Base-by-base conservation (phyloP, 2,329 filamentous ascomycete genomes). In the Byssothecium circinans region DNA sequence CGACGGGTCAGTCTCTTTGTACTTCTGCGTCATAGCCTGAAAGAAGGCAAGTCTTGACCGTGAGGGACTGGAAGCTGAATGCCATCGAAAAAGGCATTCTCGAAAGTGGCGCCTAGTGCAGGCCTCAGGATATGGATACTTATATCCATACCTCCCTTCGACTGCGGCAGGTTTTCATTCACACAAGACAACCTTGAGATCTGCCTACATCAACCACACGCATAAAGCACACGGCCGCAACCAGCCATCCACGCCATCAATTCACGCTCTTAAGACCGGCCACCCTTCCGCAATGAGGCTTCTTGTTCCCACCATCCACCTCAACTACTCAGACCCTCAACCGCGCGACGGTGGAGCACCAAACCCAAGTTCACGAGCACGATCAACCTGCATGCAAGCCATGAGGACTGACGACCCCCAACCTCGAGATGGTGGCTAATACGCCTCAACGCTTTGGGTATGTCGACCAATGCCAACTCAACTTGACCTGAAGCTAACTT, bases 341-440 rank as follows among this genome's bases (percentile, higher is more conserved):
- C 65, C 67, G 2, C 52, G 67, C 12, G 65, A 69, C 59, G 68
- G 68, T 1, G 66, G 67, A 20, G 60, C 65, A 29, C 65, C 64
- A 10, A 60, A 60, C 43, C 61, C 55, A 52, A 47, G 58, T 43
- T 45, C 52, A 22, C 42, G 43, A 50, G 47, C 49, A 8, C 19
- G 19, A 47, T 53, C 53, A 23, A 33, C 60, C 2, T 54, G 49
- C 37, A 53, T 58, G 52, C 52, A 53, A 15, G 40, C 43, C 17
- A 62, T 49, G 53, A 49, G 45, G 20, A 46, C 32, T 18, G 53
- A 56, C 27, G 57, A 56, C 3, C 48, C 60, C 4, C 56, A 67
- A 42, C 62, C 64, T 4, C 58, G 67, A 23, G 60, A 64, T 45
- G 67, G 67, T 39, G 66, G 66, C 27, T 70, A 68, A 64, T 22